Conservation (phyloP, 176 grass and related monocot species). For the Aegilops bicornis region DNA sequence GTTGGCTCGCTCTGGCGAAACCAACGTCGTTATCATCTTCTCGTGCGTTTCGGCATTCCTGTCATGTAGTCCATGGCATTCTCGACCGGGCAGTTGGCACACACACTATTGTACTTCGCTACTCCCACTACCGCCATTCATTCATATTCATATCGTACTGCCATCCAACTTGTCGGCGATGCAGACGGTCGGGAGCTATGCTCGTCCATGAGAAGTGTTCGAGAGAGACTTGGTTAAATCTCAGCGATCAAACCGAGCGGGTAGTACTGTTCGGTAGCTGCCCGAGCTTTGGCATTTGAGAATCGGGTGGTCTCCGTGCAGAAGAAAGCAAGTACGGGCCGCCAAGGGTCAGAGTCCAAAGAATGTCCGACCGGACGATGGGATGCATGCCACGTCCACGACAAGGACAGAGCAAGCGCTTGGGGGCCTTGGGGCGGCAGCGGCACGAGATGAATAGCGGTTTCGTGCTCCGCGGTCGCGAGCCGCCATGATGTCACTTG, state of each 20-base stretch:
- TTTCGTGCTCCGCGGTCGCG: background rate
- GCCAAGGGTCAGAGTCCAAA: slow-evolving; percentile 15
- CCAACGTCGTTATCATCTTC: slow-evolving; percentile 41
- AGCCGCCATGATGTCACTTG: background rate
- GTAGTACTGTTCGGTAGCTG: background rate
- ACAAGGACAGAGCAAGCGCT: background rate
- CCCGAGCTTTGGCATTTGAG: background rate
- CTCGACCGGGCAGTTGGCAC: background rate
- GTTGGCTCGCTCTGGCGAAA: slow-evolving; percentile 22
- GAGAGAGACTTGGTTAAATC: background rate
- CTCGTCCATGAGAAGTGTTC: background rate
- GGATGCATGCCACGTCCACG: background rate
- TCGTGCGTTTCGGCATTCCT: slow-evolving; percentile 25
- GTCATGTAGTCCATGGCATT: slow-evolving; percentile 40
- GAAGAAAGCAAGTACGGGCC: background rate
- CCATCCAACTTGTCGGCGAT: slow-evolving; percentile 4
- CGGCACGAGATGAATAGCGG: background rate
- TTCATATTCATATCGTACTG: background rate
- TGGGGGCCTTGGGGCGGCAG: background rate
- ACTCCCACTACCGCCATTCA: background rate
- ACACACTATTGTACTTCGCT: background rate
- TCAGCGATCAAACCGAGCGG: background rate
- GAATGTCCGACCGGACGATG: background rate
- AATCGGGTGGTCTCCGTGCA: background rate
- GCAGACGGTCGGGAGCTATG: background rate